Evolutionary conservation across 768 basidiomycete genomes (phyloP).

Genomic region (Pisolithus albus): DNA sequence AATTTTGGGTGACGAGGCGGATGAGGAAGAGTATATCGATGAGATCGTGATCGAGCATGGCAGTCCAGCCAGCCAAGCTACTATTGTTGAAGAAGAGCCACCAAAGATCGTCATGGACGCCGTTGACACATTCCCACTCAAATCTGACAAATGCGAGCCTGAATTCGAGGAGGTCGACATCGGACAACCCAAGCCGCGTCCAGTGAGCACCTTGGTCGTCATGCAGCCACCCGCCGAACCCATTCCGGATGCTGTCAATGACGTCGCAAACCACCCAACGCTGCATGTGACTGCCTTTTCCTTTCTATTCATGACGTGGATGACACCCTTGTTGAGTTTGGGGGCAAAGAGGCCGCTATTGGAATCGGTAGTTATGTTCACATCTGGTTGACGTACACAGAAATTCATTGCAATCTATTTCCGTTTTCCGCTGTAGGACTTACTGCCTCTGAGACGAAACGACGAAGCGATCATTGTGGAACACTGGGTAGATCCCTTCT

Average conservation of each 20-base stretch:
- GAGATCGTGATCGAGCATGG: slow-evolving; percentile 5
- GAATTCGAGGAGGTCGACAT: background rate
- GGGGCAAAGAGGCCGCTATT: slow-evolving; percentile 20
- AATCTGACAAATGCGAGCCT: background rate
- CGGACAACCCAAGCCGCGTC: background rate
- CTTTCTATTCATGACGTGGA: slow-evolving; percentile 14
- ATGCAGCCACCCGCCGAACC: slow-evolving; percentile 19
- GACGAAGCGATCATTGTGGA: slow-evolving; percentile 21
- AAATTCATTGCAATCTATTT: slow-evolving; percentile 12
- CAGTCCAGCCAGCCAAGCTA: slow-evolving; percentile 14
- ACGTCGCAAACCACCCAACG: slow-evolving; percentile 14
- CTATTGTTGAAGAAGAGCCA: slow-evolving; percentile 12
- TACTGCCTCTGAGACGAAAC: slow-evolving; percentile 20
- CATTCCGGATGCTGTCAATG: slow-evolving; percentile 6
- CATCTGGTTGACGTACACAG: slow-evolving; percentile 17
- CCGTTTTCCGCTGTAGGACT: slow-evolving; percentile 13
- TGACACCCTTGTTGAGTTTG: slow-evolving; percentile 9
- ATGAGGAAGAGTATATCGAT: slow-evolving; percentile 2
- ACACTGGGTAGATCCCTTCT: slow-evolving; percentile 19
- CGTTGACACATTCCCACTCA: background rate
- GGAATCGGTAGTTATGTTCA: slow-evolving; percentile 24
- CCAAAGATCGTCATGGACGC: slow-evolving; percentile 8
- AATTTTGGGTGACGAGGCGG: slow-evolving; percentile 17
- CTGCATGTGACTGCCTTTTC: slow-evolving; percentile 5
- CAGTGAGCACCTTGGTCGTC: slow-evolving; percentile 14